These are phyloP conservation scores for Yamadazyma paraphyllophila DNA, from an alignment of 805 yeast species.

Conservation along the genomic window DNA sequence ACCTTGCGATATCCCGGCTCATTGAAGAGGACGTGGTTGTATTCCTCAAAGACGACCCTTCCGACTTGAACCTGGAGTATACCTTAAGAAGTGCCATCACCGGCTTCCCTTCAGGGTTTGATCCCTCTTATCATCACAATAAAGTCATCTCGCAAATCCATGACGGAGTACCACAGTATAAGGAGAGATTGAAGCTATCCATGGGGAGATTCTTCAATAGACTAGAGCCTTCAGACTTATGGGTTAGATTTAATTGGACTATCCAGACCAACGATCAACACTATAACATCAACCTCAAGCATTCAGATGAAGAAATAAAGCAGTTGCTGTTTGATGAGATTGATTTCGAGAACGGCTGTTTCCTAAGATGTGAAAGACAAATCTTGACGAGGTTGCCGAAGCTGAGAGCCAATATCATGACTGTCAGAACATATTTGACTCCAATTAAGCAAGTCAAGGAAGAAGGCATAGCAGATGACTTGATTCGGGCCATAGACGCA, in stretches of 20 bases:
- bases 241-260: slow-evolving; percentile 69
- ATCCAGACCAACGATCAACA: slow-evolving; percentile 55
- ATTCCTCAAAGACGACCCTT: slow-evolving; percentile 41
- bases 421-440: slow-evolving; percentile 37
- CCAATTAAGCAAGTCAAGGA: slow-evolving; percentile 27
- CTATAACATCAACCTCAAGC: slow-evolving; percentile 29
- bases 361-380: slow-evolving; percentile 37
- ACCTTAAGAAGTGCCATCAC: slow-evolving; percentile 54
- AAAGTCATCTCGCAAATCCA: slow-evolving; percentile 60
- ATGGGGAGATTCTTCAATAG: slow-evolving; percentile 68
- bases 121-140: slow-evolving; percentile 53
- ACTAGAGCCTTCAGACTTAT: slow-evolving; percentile 51
- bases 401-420: slow-evolving; percentile 35
- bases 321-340: slow-evolving; percentile 26
- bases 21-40: slow-evolving; percentile 67
- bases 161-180: slow-evolving; percentile 70
- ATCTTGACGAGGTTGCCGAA: slow-evolving; percentile 35
- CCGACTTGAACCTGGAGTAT: slow-evolving; percentile 51
- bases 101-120: slow-evolving; percentile 73
- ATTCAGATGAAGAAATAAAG: slow-evolving; percentile 28
- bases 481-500: slow-evolving; percentile 32
- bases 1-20: slow-evolving; percentile 28
- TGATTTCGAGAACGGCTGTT: slow-evolving; percentile 34
- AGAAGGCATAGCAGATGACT: slow-evolving; percentile 32
- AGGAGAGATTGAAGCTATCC: slow-evolving; percentile 50